These are phyloP conservation scores for Brachypodium distachyon DNA, from an alignment of 202 grass and related monocot species.

Conservation along the genomic window DNA sequence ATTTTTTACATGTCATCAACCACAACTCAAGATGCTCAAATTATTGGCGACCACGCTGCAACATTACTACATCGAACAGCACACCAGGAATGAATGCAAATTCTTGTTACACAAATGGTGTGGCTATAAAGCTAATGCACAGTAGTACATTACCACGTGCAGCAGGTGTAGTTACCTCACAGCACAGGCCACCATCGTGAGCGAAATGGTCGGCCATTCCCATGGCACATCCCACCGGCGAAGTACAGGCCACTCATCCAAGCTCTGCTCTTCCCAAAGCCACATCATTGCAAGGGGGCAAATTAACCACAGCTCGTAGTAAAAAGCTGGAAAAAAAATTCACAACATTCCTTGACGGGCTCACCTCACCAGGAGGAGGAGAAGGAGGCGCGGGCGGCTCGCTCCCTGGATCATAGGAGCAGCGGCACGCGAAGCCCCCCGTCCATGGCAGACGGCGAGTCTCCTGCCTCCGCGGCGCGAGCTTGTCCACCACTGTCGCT, in stretches of 20 bases:
- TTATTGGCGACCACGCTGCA: not conserved
- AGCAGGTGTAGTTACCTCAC: conserved; percentile 46
- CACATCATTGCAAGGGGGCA: not conserved
- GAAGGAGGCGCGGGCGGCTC: not conserved
- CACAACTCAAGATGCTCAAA: not conserved
- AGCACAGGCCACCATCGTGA: conserved; percentile 77
- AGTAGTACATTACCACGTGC: not conserved
- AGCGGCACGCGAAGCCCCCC: conserved; percentile 14
- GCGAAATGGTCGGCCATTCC: conserved; percentile 71
- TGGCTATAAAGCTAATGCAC: not conserved
- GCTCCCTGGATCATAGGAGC: conserved; percentile 29
- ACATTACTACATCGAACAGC: too few relatives aligned
- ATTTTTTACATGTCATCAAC: not conserved
- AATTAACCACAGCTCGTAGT: not conserved
- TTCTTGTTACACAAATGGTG: not conserved
- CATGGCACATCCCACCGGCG: conserved; percentile 85
- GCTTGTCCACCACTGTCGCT: not conserved
- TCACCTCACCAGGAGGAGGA: conserved; percentile 34
- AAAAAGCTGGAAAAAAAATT: not conserved
- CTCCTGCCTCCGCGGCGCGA: not conserved
- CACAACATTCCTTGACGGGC: not conserved
- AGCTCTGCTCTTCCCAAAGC: conserved; percentile 23
- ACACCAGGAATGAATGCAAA: not conserved
- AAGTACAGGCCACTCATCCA: conserved; percentile 43
- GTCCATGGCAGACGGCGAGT: not conserved